Evolutionary conservation across 2,329 filamentous ascomycete species (phyloP).

Genomic region (Alternaria ventricosa): DNA sequence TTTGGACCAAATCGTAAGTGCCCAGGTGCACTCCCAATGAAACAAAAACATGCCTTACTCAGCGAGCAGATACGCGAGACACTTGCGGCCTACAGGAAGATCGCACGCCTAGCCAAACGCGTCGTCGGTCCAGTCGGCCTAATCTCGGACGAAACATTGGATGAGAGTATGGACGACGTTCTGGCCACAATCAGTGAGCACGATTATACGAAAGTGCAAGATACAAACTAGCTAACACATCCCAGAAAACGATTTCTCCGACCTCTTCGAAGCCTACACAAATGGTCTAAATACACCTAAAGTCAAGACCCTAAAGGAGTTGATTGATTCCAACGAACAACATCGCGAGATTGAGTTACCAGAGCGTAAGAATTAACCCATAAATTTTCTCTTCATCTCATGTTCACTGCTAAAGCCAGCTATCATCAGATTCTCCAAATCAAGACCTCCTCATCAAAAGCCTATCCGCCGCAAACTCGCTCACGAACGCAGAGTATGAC

Average conservation of each 20-base stretch:
- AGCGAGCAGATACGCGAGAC: background rate
- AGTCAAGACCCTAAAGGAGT: background rate
- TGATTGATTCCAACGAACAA: background rate
- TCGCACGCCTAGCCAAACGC: background rate
- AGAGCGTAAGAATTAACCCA: background rate
- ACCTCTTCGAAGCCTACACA: background rate
- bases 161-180: background rate
- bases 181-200: background rate
- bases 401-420: background rate
- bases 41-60: background rate
- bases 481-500: background rate
- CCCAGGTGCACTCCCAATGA: background rate
- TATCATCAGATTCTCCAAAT: fast-evolving
- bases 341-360: background rate
- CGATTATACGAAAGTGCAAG: fast-evolving
- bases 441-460: background rate
- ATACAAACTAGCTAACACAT: background rate
- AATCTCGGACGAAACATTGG: background rate
- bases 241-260: background rate
- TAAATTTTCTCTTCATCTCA: fast-evolving
- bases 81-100: background rate
- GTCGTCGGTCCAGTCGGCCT: background rate
- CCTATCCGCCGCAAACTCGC: fast-evolving
- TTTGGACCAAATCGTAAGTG: background rate
- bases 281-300: background rate